phyloP scores from a whole-genome alignment of 495 filamentous ascomycete genomes.

The Gamarada debralockiae region DNA sequence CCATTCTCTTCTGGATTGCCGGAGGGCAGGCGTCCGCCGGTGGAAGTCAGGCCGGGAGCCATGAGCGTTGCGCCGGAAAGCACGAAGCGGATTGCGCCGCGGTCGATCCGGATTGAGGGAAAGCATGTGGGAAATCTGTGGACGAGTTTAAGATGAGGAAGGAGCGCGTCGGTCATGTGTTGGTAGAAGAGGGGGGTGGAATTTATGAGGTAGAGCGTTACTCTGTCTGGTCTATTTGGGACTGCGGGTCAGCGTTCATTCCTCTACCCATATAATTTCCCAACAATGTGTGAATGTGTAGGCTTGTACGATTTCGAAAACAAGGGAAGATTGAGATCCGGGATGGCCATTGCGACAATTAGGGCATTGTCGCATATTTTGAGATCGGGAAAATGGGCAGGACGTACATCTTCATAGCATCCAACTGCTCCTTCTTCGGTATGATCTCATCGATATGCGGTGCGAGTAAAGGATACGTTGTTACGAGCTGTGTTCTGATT shows the following conservation, averaged over 20 bases:
- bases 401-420: conserved; percentile 75
- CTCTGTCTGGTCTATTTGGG: conserved; percentile 65
- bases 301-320: no score
- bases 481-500: conserved; percentile 73
- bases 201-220: conserved; percentile 80
- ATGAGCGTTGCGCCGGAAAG: conserved; percentile 89
- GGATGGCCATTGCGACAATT: background rate
- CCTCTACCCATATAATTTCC: no score
- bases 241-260: background rate
- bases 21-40: conserved; percentile 72
- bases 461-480: conserved; percentile 81
- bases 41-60: conserved; percentile 84
- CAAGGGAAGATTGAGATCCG: background rate
- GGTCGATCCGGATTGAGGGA: conserved; percentile 70
- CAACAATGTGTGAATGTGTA: no score
- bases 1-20: conserved; percentile 35
- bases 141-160: conserved; percentile 77
- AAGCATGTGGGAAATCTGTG: conserved; percentile 69
- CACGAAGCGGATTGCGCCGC: conserved; percentile 96
- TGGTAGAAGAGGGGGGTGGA: conserved; percentile 83
- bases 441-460: conserved; percentile 92
- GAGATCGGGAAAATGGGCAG: background rate
- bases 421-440: conserved; percentile 91
- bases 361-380: background rate
- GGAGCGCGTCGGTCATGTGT: conserved; percentile 69